Base-by-base conservation (phyloP, 805 yeast genomes). In the Maudiozyma barnettii region DNA sequence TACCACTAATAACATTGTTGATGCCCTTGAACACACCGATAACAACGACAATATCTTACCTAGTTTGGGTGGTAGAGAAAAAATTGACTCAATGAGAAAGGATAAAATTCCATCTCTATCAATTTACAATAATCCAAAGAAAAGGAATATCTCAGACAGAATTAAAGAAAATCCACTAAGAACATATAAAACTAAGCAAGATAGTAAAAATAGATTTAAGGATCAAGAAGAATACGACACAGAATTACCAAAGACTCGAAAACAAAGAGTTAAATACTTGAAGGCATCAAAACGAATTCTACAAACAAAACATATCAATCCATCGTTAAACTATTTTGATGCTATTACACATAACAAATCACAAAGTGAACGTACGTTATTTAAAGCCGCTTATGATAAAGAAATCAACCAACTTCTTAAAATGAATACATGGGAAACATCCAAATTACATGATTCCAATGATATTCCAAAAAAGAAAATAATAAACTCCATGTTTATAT, bases 391-490 rank as follows among this genome's bases (percentile, higher is more conserved):
- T 12, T 50, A 51, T 35, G 16, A 47, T 5, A 52, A 49, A 43
- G 55, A 52, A 45, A 43, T 50, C 10, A 38, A 38, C 33, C 52
- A 52, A 45, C 45, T 51, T 19, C 23, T 41, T n/a, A 49, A 45
- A 39, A 45, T 51, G 49, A 44, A 50, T 8, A 50, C 55, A 16
- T 45, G 48, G 51, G 44, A 45, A 7, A 35, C 13, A 5, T 12
- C 19, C 7, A 10, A 43, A 8, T 33, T 35, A 8, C 9, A 21
- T 22, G 20, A 33, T 22, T 30, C 16, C 5, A 14, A 23, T 4
- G 26, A 39, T 20, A 37, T 45, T 3, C 40, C 39, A 12, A 42
- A 33, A 16, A 19, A 33, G 7, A 44, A 45, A 26, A 39, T 49
- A 18, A 41, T 51, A 3, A 48, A 45, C 44, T 21, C 54, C 1